Conservation (phyloP, 371 early-diverging fungal genomes). For the Mortierella sp. region DNA sequence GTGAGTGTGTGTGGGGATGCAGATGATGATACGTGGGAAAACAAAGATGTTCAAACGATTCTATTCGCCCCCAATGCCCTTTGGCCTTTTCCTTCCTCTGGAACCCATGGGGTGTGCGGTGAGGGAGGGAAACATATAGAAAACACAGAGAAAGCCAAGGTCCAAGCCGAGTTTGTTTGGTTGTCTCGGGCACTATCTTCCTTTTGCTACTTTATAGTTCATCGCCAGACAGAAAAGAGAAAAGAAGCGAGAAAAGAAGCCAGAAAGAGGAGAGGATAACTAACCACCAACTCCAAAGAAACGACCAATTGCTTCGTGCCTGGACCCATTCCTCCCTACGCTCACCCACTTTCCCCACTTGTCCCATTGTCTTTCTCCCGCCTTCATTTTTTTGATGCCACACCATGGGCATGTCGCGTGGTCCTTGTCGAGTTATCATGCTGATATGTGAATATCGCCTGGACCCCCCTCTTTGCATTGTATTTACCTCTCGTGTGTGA, state of each 20-base stretch:
- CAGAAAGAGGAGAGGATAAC: neutral
- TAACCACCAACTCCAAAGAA: neutral
- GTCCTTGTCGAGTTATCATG: neutral
- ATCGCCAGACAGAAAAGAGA: constrained; percentile 1
- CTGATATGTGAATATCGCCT: neutral
- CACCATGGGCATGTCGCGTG: constrained; percentile 11
- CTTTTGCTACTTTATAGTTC: constrained; percentile 8
- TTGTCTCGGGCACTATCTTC: neutral
- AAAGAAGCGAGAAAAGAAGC: neutral
- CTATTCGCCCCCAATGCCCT: constrained; percentile 1
- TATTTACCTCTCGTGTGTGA: neutral
- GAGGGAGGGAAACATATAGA: neutral
- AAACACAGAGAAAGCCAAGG: no score
- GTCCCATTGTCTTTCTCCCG: neutral
- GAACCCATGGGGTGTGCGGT: neutral
- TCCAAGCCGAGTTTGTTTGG: neutral
- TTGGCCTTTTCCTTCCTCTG: neutral
- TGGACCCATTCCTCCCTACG: neutral
- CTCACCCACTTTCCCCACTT: neutral
- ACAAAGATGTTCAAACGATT: neutral
- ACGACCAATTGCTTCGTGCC: neutral
- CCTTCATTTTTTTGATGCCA: neutral
- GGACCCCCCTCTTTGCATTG: neutral
- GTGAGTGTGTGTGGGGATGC: neutral
- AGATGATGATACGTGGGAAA: constrained; percentile 7